Evolutionary conservation across 495 filamentous ascomycete genomes (phyloP).

Genomic region (Penicillium ochrochloron): DNA sequence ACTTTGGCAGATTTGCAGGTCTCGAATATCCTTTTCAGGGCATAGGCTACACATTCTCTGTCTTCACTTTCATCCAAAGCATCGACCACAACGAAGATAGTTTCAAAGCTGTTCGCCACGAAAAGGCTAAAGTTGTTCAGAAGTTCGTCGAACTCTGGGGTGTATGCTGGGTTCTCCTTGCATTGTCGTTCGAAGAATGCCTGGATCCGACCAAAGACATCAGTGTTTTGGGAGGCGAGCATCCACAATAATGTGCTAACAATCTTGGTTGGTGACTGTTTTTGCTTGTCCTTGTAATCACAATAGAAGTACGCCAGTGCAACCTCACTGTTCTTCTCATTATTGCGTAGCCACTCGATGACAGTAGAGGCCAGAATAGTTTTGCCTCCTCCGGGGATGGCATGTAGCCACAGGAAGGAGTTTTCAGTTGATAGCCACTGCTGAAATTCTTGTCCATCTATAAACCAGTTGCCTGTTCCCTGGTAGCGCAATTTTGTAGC

Average conservation of each 20-base stretch:
- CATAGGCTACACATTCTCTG: background rate
- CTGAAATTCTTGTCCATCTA: background rate
- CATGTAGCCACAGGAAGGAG: constrained; percentile 1
- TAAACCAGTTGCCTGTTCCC: background rate
- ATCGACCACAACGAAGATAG: background rate
- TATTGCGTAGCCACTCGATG: background rate
- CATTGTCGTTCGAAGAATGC: constrained; percentile 1
- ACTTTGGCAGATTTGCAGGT: background rate
- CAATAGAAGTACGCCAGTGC: background rate
- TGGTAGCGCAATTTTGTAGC: background rate
- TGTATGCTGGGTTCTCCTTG: background rate
- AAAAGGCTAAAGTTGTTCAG: background rate
- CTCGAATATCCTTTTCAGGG: background rate
- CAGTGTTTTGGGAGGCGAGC: background rate
- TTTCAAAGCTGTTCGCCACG: background rate
- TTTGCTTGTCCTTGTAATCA: constrained; percentile 1
- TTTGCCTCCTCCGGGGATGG: background rate
- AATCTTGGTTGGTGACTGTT: background rate
- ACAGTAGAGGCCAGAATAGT: background rate
- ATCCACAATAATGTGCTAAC: background rate
- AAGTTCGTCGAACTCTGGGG: constrained; percentile 5
- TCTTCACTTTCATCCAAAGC: constrained; percentile 6
- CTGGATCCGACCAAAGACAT: background rate
- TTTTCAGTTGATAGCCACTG: background rate
- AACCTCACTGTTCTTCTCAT: background rate